A percentile compares a stretch with the other conserved stretches of the same genome.
Evolutionary conservation across 306 rosid species (phyloP).

Genomic region (Cotoneaster glaucophyllus): DNA sequence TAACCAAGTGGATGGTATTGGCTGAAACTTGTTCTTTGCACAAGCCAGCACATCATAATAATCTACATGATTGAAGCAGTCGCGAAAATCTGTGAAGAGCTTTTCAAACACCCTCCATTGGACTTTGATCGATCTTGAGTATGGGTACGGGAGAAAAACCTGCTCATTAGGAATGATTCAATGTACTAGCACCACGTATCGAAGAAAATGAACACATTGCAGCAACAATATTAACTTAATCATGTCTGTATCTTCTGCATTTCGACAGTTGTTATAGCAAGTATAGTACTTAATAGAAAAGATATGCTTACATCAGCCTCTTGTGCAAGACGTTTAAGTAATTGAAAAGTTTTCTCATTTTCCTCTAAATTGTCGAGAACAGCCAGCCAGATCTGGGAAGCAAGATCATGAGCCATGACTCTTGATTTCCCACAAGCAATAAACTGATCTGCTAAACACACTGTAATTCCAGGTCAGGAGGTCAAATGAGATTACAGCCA

Average conservation of each 20-base stretch:
- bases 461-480: neutral
- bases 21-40: constrained; percentile 76
- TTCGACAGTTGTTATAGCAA: neutral
- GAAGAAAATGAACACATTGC: neutral
- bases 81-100: constrained; percentile 82
- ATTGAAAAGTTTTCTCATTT: constrained; percentile 41
- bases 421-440: constrained; percentile 69
- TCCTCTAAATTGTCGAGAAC: constrained; percentile 70
- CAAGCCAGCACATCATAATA: constrained; percentile 62
- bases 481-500: neutral
- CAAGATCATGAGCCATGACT: constrained; percentile 62
- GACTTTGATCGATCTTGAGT: constrained; percentile 51
- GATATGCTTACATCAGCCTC: constrained; percentile 62
- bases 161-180: constrained; percentile 16
- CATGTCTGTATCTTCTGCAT: neutral
- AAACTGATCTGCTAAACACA: constrained; percentile 55
- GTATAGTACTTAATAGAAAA: neutral
- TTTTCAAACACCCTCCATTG: constrained; percentile 88
- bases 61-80: constrained; percentile 58
- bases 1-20: constrained; percentile 73
- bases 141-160: constrained; percentile 78
- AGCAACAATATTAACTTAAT: neutral
- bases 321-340: constrained; percentile 63
- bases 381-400: constrained; percentile 68
- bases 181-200: neutral